A percentile compares a stretch with the other conserved stretches of the same genome.
Conservation (phyloP, 2,329 filamentous ascomycete species). For the Alternaria sp. region DNA sequence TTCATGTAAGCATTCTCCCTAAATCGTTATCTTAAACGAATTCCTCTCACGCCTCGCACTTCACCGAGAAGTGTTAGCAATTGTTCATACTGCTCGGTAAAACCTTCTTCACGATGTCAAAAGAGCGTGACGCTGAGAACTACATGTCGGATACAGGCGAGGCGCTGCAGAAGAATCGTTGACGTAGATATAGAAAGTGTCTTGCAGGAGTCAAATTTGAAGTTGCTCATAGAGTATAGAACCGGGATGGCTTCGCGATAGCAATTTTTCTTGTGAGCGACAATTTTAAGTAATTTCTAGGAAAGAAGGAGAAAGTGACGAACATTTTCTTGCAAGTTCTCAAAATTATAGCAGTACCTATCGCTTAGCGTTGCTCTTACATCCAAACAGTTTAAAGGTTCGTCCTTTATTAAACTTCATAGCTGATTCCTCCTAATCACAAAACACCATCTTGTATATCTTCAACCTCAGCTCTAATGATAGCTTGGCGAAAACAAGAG, state of each 20-base stretch:
- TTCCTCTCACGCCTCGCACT: neutral
- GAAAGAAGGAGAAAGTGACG: neutral
- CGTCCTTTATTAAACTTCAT: neutral
- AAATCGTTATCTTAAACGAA: neutral
- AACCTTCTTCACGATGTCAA: neutral
- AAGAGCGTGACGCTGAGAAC: neutral
- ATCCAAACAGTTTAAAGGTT: neutral
- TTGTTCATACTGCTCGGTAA: neutral
- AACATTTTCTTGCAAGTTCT: slow-evolving; percentile 1
- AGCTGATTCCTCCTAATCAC: neutral
- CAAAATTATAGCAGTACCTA: neutral
- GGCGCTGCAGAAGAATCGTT: neutral
- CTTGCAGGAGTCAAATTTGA: neutral
- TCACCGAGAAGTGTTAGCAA: neutral
- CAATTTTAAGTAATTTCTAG: neutral
- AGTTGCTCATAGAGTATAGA: neutral
- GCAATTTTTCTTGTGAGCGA: neutral
- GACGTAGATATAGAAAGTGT: neutral
- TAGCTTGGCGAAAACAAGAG: neutral
- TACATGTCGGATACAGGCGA: neutral
- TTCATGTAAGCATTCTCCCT: neutral
- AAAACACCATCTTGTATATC: neutral
- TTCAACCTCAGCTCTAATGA: neutral
- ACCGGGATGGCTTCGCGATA: neutral
- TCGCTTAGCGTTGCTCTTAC: neutral